Evolutionary conservation across 345 rosid species (phyloP).

Genomic region (Lenwebbia sp.): DNA sequence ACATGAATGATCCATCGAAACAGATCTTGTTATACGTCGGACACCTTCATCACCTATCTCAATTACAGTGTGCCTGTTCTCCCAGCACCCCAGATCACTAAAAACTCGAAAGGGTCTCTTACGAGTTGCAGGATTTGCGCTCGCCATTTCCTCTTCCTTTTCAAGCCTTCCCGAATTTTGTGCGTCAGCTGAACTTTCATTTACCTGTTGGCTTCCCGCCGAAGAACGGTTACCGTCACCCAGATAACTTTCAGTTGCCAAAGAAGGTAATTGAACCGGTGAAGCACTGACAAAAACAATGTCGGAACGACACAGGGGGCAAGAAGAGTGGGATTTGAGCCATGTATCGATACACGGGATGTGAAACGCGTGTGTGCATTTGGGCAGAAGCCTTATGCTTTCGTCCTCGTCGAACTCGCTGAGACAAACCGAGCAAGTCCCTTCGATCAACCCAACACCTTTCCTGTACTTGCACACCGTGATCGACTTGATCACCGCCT

Average conservation of each 20-base stretch:
- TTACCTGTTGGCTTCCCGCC: not conserved
- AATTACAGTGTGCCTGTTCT: conserved; percentile 21
- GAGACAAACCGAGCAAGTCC: conserved; percentile 83
- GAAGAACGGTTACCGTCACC: not conserved
- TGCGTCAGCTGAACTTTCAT: conserved; percentile 1
- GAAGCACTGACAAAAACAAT: conserved; percentile 23
- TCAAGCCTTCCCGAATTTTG: conserved; percentile 6
- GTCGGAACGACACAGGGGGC: conserved; percentile 84
- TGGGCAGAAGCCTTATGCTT: conserved; percentile 73
- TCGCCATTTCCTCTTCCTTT: not conserved
- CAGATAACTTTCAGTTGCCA: conserved; percentile 13
- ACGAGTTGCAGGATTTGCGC: not conserved
- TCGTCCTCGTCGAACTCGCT: conserved; percentile 80
- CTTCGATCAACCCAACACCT: conserved; percentile 40
- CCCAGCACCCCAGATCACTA: conserved; percentile 24
- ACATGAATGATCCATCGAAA: conserved; percentile 54
- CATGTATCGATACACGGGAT: conserved; percentile 82
- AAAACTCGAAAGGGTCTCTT: conserved; percentile 19
- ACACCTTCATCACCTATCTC: conserved; percentile 22
- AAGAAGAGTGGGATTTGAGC: conserved; percentile 79
- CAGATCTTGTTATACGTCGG: conserved; percentile 23
- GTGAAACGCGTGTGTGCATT: conserved; percentile 81
- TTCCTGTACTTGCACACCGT: conserved; percentile 53
- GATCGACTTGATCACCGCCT: conserved; percentile 61
- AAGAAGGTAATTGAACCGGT: conserved; percentile 2